phyloP scores from a whole-genome alignment of 2,329 filamentous ascomycete species.

The Penicillium sp. region DNA sequence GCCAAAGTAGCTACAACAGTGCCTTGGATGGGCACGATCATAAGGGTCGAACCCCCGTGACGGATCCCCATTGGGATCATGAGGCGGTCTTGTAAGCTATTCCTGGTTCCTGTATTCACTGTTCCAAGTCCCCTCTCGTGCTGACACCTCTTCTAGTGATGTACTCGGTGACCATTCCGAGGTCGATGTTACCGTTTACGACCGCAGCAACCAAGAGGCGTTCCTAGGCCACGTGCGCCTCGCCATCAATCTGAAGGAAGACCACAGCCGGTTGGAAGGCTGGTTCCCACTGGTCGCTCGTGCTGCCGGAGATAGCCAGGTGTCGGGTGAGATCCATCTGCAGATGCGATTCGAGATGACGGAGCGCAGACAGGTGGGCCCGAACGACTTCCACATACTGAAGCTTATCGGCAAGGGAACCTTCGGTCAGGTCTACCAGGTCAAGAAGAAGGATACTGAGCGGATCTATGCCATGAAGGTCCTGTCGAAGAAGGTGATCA shows the following conservation, averaged over 20 bases:
- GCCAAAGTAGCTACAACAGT: conserved; percentile 95
- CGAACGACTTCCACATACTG: conserved; percentile 93
- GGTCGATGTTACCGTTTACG: conserved; percentile 92
- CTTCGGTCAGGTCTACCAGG: conserved; percentile 98
- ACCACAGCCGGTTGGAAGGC: conserved; percentile 74
- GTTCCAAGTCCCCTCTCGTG: conserved; percentile 12
- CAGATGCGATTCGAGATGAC: conserved; percentile 84
- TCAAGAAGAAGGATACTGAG: conserved; percentile 93
- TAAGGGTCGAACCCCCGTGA: conserved; percentile 68
- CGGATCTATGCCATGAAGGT: conserved; percentile 99
- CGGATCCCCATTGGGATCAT: conserved; percentile 93
- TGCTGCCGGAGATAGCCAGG: conserved; percentile 76
- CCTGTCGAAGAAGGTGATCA: conserved; percentile 98
- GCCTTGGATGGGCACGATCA: conserved; percentile 68
- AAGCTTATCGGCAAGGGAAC: conserved; percentile 98
- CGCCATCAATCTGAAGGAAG: conserved; percentile 70
- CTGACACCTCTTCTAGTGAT: conserved; percentile 66
- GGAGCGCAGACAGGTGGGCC: conserved; percentile 90
- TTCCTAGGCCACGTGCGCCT: conserved; percentile 92
- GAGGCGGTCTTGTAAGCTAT: conserved; percentile 86
- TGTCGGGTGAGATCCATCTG: conserved; percentile 85
- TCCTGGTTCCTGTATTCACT: not conserved
- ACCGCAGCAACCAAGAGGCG: conserved; percentile 81
- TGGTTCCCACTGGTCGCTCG: conserved; percentile 86
- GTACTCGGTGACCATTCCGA: conserved; percentile 90